Conservation (phyloP, 2,329 filamentous ascomycete genomes). For the Cladosporium cucumerinum region DNA sequence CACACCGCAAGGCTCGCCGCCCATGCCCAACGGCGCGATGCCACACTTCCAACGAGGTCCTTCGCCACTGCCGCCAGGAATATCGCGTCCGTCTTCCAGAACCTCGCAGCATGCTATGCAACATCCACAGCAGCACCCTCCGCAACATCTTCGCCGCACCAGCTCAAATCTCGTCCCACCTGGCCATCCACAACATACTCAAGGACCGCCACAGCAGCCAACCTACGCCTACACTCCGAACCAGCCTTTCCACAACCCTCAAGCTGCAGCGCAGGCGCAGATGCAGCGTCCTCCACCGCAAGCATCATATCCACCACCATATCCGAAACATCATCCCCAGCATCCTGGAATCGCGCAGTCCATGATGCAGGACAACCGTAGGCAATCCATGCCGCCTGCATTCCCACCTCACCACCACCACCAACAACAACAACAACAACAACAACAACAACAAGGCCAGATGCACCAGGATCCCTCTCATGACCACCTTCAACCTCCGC, state of each 20-base stretch:
- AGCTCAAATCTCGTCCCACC: conserved; percentile 71
- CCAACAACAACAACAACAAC: conserved; percentile 37
- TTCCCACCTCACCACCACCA: conserved; percentile 56
- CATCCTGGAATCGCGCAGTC: conserved; percentile 58
- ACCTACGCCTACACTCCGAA: conserved; percentile 83
- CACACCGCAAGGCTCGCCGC: conserved; percentile 83
- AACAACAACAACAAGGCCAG: conserved; percentile 29
- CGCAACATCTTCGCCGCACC: conserved; percentile 61
- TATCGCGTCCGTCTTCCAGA: conserved; percentile 74
- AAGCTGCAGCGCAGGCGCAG: conserved; percentile 52
- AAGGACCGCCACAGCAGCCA: conserved; percentile 54
- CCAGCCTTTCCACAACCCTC: conserved; percentile 72
- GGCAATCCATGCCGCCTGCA: conserved; percentile 68
- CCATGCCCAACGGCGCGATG: conserved; percentile 69
- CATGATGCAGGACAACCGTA: conserved; percentile 73
- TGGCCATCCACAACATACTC: conserved; percentile 53
- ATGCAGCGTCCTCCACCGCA: conserved; percentile 40
- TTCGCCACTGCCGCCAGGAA: conserved; percentile 74
- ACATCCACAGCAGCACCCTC: conserved; percentile 41
- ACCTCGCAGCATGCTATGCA: conserved; percentile 64
- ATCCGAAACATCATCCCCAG: conserved; percentile 29
- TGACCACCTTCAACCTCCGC: conserved; percentile 19
- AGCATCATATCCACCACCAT: conserved; percentile 30
- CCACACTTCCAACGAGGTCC: conserved; percentile 69
- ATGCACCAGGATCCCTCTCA: conserved; percentile 28